A percentile compares a stretch with the other conserved stretches of the same genome.
These are phyloP conservation scores for Coleophoma eucalyptorum DNA, from an alignment of 2,329 filamentous ascomycete species.

Conservation along the genomic window DNA sequence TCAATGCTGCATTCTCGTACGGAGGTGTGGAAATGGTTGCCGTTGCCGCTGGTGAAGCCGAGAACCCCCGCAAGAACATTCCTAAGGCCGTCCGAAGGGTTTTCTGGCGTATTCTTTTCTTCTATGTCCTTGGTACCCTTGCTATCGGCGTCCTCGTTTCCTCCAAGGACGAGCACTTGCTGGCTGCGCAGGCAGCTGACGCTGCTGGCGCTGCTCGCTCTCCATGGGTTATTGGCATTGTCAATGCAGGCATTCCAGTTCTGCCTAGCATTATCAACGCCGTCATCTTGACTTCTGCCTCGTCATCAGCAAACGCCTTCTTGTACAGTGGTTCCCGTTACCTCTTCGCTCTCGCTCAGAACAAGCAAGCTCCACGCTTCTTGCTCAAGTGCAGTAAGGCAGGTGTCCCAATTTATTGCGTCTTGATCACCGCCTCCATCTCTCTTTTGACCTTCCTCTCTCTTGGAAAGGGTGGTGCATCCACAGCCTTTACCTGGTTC, in stretches of 20 bases:
- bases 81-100: slow-evolving; percentile 75
- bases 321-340: slow-evolving; percentile 25
- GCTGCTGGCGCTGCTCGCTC: slow-evolving; percentile 66
- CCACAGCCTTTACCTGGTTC: slow-evolving; percentile 36
- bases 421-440: slow-evolving; percentile 61
- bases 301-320: slow-evolving; percentile 25
- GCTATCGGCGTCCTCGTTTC: slow-evolving; percentile 70
- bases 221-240: slow-evolving; percentile 66
- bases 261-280: slow-evolving; percentile 72
- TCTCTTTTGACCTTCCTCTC: slow-evolving; percentile 70
- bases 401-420: slow-evolving; percentile 70
- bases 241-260: slow-evolving; percentile 56
- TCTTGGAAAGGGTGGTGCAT: slow-evolving; percentile 48
- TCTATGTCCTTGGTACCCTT: slow-evolving; percentile 72
- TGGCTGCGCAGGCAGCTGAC: slow-evolving; percentile 55
- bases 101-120: slow-evolving; percentile 72
- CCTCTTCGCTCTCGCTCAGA: slow-evolving; percentile 46
- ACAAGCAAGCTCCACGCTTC: slow-evolving; percentile 60
- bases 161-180: slow-evolving; percentile 61
- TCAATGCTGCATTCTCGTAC: slow-evolving; percentile 44
- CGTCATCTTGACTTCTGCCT: slow-evolving; percentile 63
- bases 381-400: slow-evolving; percentile 56
- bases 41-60: slow-evolving; percentile 60
- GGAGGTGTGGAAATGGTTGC: slow-evolving; percentile 41
- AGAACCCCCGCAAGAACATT: slow-evolving; percentile 66